These are phyloP conservation scores for Globisporangium polare DNA, from an alignment of 352 stramenopile species.

Conservation along the genomic window DNA sequence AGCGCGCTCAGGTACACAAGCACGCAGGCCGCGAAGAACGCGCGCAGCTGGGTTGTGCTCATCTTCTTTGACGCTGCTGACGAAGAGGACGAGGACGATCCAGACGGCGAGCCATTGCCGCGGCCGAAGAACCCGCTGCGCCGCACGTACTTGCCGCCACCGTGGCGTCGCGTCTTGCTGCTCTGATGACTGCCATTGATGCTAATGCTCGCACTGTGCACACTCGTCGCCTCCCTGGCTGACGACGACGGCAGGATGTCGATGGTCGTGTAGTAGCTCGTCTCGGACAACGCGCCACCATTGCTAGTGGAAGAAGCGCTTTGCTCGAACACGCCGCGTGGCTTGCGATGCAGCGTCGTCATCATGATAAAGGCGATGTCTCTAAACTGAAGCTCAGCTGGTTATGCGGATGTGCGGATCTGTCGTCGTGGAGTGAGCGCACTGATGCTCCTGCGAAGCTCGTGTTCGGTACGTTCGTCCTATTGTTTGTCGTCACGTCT, in stretches of 20 bases:
- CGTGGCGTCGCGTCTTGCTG: slow-evolving; percentile 12
- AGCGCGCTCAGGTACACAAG: slow-evolving; percentile 17
- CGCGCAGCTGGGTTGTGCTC: slow-evolving; percentile 18
- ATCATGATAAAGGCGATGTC: not conserved
- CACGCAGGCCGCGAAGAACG: slow-evolving; percentile 17
- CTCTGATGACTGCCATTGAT: not conserved
- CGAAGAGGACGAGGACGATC: not conserved
- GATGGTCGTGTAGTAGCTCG: slow-evolving; percentile 11
- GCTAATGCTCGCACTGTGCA: not conserved
- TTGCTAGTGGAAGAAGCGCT: not conserved
- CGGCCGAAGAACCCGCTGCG: slow-evolving; percentile 1
- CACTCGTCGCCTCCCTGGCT: not conserved
- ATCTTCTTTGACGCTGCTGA: slow-evolving; percentile 10
- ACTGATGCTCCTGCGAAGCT: not conserved
- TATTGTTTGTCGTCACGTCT: not conserved
- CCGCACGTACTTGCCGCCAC: slow-evolving; percentile 6
- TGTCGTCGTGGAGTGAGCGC: not conserved
- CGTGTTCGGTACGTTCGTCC: not conserved
- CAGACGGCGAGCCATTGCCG: not conserved
- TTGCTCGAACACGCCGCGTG: slow-evolving; percentile 4
- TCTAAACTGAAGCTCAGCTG: not conserved
- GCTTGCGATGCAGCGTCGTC: slow-evolving; percentile 14
- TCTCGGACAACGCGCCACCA: not conserved
- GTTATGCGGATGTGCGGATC: not conserved
- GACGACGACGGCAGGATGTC: slow-evolving; percentile 10